These are phyloP conservation scores for Pugionium cornutum DNA, from an alignment of 345 rosid genomes.

Conservation along the genomic window DNA sequence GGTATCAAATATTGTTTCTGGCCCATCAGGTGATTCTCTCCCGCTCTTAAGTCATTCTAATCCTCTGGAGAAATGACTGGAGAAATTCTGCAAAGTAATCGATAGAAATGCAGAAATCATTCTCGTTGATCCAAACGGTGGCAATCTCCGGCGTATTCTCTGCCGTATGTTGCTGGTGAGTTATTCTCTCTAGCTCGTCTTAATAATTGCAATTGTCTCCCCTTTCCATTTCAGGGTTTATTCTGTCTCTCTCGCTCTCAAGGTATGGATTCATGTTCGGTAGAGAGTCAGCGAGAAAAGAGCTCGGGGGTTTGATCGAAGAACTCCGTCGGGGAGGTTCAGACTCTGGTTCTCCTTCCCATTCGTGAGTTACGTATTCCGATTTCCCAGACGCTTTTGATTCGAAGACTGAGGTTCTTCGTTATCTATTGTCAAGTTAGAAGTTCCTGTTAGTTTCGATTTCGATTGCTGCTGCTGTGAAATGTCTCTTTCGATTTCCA, in stretches of 20 bases:
- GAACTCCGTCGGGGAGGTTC: conserved; percentile 62
- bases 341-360: conserved; percentile 40
- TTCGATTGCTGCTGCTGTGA: conserved; percentile 3
- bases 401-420: conserved; percentile 10
- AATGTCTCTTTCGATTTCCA: conserved; percentile 1
- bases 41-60: conserved; percentile 18
- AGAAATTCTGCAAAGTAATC: background rate
- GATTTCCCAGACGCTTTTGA: conserved; percentile 13
- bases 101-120: conserved; percentile 54
- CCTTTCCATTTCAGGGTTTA: conserved; percentile 20
- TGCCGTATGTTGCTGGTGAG: conserved; percentile 73
- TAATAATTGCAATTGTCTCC: background rate
- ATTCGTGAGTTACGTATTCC: conserved; percentile 42
- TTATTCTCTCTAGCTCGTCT: background rate
- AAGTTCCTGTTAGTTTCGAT: background rate
- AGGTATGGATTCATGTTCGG: conserved; percentile 99
- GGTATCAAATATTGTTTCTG: background rate
- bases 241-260: background rate
- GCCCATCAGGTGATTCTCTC: conserved; percentile 28
- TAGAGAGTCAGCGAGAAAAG: conserved; percentile 84
- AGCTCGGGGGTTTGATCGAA: conserved; percentile 73
- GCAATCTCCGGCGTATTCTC: conserved; percentile 81
- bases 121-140: conserved; percentile 73
- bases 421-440: conserved; percentile 20
- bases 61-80: background rate